Evolutionary conservation across 108 stramenopile genomes (phyloP), one percentile per base, ranked within the genome.

Genomic region (Chaetoceros tenuissimus): DNA sequence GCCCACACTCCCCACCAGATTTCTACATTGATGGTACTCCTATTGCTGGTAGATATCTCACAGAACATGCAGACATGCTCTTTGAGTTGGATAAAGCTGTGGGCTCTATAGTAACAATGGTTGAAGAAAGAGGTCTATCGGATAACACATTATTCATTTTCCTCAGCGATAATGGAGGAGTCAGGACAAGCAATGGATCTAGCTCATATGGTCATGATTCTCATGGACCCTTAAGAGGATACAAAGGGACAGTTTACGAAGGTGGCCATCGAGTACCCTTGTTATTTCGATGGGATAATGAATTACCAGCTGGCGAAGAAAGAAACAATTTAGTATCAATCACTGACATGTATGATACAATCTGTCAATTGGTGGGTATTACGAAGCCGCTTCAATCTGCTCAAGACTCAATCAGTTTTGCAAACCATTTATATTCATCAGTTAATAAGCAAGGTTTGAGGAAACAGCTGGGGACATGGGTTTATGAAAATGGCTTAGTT

Each of bases 191-290:
- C 34, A 5, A 40, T 40, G 34, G 13, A 10, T 40, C 34, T 40
- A 10, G 8, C 13, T 13, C 5, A 13, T 40, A 40, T 40, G 34
- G 34, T 10, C 34, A 40, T 26, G 16, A 51, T 16, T 10, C 10
- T 16, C 24, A 24, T 24, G 49, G 49, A 8, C 49, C 5, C 5
- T 16, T 51, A 10, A 5, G 49, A 16, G 49, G 49, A 26, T 45
- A 45, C 44, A 45, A 51, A 26, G 24, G 49, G 16, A 25, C 49
- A 10, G 10, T 51, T 5, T 51, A 51, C 16, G 49, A 51, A 26
- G 49, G 49, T 24, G 49, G 49, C 24, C 23, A 10, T 25, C 5
- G 49, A 26, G 16, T 51, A 5, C 49, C 49, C 10, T 51, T 51
- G 24, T 10, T 51, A 8, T 8, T 26, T 26, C 5, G 49, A 26